phyloP scores from a whole-genome alignment of 768 basidiomycete genomes.

The Xerocomellus intermedius region DNA sequence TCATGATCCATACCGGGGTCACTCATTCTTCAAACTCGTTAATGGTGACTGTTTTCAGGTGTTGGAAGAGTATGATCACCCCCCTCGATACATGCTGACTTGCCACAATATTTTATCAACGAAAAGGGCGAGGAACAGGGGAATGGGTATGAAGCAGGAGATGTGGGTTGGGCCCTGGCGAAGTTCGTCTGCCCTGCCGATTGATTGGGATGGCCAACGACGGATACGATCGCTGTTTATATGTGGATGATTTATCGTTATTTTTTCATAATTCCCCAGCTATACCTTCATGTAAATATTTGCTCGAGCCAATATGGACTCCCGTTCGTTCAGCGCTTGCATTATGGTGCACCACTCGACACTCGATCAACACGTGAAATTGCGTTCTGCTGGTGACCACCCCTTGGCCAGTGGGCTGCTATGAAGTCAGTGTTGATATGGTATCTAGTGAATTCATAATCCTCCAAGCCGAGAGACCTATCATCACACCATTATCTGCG shows the following conservation, averaged over 20 bases:
- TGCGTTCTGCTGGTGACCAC: too few relatives aligned
- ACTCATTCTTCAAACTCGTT: not conserved
- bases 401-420: too few relatives aligned
- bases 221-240: too few relatives aligned
- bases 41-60: not conserved
- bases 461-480: too few relatives aligned
- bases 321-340: not conserved
- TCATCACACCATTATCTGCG: not conserved
- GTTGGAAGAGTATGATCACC: not conserved
- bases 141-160: not conserved
- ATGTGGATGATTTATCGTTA: not conserved
- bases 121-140: not conserved
- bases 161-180: not conserved
- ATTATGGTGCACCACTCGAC: too few relatives aligned
- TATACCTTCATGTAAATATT: too few relatives aligned
- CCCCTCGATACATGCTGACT: not conserved
- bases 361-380: too few relatives aligned
- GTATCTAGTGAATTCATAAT: too few relatives aligned
- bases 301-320: too few relatives aligned
- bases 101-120: not conserved
- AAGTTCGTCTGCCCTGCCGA: not conserved
- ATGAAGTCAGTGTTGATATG: too few relatives aligned
- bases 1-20: not conserved
- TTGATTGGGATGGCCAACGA: not conserved
- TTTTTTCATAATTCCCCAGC: not conserved